Evolutionary conservation across 2,329 filamentous ascomycete species (phyloP), one percentile per base, ranked within the genome.

Genomic region (Simplicillium aogashimaense): DNA sequence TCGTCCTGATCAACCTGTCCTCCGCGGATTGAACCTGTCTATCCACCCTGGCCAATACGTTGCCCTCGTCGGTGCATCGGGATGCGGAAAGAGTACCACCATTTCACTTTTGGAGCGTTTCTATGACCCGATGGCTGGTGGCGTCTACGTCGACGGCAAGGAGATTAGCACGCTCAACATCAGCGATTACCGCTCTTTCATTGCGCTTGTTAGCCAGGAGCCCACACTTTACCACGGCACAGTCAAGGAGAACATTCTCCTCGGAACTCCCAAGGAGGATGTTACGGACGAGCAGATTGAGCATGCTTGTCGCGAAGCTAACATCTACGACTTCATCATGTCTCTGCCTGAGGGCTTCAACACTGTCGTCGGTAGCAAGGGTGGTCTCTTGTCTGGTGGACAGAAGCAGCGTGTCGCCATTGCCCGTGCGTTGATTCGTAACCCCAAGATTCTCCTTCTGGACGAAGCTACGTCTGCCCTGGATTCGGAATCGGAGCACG

Each of bases 391-490:
- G 13, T 89, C 83, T 2, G 90, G 92, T 41, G 92, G 90, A 0
- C 92, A 97, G 62, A 95, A 95, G 57, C 90, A 97, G 62, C 84
- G 92, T 44, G 81, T 97, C 29, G 90, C 88, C 37, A 95, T 97
- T 56, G 90, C 92, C 3, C 80, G 90, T 5, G 92, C 90, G 0
- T 69, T 97, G 11, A 79, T 97, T 33, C 82, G 90, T n/a, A 78
- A 95, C 52, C 90, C 92, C 7, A 89, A 86, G 61, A 80, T 97
- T 44, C 65, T 97, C 4, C 73, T 92, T 1, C 73, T 94, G 1
- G 86, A 92, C 52, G 86, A 92, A 65, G 86, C 86, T 7, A 87
- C 86, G 3, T 80, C 75, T 2, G 84, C 84, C 0, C 65, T 94
- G 3, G 87, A 87, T 57, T 81, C 76, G 0, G 82, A 86, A 59